Evolutionary conservation across 495 filamentous ascomycete species (phyloP).

Genomic region (Lasiosphaeria hispida): DNA sequence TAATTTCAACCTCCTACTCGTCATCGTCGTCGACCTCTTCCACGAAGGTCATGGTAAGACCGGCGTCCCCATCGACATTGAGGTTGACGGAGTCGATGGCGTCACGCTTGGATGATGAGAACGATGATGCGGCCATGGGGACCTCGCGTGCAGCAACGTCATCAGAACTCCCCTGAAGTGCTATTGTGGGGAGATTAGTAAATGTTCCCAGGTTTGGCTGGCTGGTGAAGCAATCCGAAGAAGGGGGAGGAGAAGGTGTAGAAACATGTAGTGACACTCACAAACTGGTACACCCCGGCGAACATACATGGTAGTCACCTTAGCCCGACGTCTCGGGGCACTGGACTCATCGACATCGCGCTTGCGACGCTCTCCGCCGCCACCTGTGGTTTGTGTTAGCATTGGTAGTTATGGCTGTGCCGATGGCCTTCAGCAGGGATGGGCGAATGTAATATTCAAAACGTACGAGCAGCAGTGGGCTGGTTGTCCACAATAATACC

Average conservation of each 20-base stretch:
- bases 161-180: conserved; percentile 34
- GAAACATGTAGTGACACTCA: conserved; percentile 27
- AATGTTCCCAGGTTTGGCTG: conserved; percentile 13
- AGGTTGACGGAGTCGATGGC: conserved; percentile 48
- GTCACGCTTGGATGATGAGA: conserved; percentile 28
- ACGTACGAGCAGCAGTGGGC: conserved; percentile 20
- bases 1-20: conserved; percentile 15
- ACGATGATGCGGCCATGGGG: conserved; percentile 21
- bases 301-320: conserved; percentile 52
- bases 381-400: neutral
- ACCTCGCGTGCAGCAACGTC: conserved; percentile 29
- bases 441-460: neutral
- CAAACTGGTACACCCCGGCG: conserved; percentile 43
- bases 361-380: conserved; percentile 20
- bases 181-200: conserved; percentile 18
- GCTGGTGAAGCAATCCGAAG: neutral
- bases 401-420: neutral
- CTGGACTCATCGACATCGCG: conserved; percentile 29
- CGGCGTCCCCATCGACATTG: conserved; percentile 46
- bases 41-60: conserved; percentile 50
- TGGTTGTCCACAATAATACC: conserved; percentile 49
- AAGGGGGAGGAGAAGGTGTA: neutral
- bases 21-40: conserved; percentile 43
- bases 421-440: no score
- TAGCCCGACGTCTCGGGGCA: conserved; percentile 36